Evolutionary conservation across 2,329 filamentous ascomycete species (phyloP).

Genomic region (Aspergillus viridinutans): DNA sequence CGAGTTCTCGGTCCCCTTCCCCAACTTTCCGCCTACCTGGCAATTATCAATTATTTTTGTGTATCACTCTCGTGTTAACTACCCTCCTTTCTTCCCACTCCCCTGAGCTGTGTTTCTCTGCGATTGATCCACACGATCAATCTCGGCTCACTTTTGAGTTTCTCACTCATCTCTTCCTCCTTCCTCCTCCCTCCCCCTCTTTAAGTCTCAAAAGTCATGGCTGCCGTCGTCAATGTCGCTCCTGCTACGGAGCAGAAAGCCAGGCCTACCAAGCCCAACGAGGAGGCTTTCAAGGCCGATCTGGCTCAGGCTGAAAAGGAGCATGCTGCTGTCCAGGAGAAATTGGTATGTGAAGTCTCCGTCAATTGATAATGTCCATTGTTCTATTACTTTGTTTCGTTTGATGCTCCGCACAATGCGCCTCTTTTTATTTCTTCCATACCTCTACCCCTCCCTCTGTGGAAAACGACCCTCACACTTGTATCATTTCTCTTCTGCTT

Average conservation of each 20-base stretch:
- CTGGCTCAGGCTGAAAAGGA: slow-evolving; percentile 83
- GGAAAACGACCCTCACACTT: not conserved
- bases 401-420: not conserved
- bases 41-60: not conserved
- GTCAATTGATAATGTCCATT: slow-evolving; percentile 2
- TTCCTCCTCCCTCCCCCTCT: slow-evolving; percentile 4
- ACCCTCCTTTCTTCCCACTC: not conserved
- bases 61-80: not conserved
- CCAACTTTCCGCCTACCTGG: not conserved
- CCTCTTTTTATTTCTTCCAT: not conserved
- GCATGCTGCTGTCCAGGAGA: slow-evolving; percentile 71
- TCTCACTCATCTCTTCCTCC: slow-evolving; percentile 5
- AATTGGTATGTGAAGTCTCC: slow-evolving; percentile 46
- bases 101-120: not conserved
- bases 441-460: slow-evolving; percentile 1
- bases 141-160: slow-evolving; percentile 2
- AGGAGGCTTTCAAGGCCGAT: slow-evolving; percentile 74
- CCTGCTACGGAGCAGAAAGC: slow-evolving; percentile 37
- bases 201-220: slow-evolving; percentile 25
- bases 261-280: slow-evolving; percentile 83
- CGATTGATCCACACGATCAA: not conserved
- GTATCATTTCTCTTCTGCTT: not conserved
- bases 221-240: slow-evolving; percentile 27
- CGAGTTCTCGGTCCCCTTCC: not conserved
- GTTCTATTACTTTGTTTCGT: slow-evolving; percentile 2